These are phyloP conservation scores for Trametes cubensis DNA, from an alignment of 768 basidiomycete genomes.

Conservation along the genomic window DNA sequence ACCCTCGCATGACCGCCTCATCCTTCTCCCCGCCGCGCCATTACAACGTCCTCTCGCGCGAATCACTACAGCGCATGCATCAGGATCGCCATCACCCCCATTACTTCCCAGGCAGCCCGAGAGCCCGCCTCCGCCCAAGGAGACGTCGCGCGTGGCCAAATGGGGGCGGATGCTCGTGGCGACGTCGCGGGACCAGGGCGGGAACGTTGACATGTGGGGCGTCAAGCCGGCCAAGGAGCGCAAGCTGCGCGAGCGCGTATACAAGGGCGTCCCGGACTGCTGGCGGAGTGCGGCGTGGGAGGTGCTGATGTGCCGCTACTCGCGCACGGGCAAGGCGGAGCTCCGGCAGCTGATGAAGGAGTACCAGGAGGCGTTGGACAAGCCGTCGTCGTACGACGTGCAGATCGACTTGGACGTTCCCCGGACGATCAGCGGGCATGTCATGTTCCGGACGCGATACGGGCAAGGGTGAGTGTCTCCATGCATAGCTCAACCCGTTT, in stretches of 20 bases:
- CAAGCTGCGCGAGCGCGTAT: conserved; percentile 76
- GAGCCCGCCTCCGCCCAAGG: conserved; percentile 54
- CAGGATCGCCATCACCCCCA: conserved; percentile 50
- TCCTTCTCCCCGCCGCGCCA: conserved; percentile 67
- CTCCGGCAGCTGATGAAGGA: conserved; percentile 47
- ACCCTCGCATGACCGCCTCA: conserved; percentile 82
- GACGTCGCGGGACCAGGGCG: conserved; percentile 67
- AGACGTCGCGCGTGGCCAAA: conserved; percentile 78
- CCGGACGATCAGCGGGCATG: conserved; percentile 91
- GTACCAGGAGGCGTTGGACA: conserved; percentile 69
- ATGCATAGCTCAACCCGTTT: not conserved
- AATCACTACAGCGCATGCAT: conserved; percentile 36
- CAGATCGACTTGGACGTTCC: conserved; percentile 99
- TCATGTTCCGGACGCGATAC: conserved; percentile 94
- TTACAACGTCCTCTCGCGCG: conserved; percentile 59
- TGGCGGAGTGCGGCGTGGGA: conserved; percentile 96
- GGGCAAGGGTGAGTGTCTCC: conserved; percentile 77
- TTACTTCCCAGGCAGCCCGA: conserved; percentile 49
- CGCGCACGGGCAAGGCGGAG: conserved; percentile 49
- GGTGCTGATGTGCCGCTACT: conserved; percentile 63
- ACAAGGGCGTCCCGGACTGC: conserved; percentile 96
- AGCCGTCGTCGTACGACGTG: conserved; percentile 87
- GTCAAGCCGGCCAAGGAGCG: conserved; percentile 64
- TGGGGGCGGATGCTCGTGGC: conserved; percentile 92
- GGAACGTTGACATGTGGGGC: conserved; percentile 75